These are phyloP conservation scores for Nothophytophthora sp. DNA, from an alignment of 352 stramenopile genomes.

Conservation along the genomic window DNA sequence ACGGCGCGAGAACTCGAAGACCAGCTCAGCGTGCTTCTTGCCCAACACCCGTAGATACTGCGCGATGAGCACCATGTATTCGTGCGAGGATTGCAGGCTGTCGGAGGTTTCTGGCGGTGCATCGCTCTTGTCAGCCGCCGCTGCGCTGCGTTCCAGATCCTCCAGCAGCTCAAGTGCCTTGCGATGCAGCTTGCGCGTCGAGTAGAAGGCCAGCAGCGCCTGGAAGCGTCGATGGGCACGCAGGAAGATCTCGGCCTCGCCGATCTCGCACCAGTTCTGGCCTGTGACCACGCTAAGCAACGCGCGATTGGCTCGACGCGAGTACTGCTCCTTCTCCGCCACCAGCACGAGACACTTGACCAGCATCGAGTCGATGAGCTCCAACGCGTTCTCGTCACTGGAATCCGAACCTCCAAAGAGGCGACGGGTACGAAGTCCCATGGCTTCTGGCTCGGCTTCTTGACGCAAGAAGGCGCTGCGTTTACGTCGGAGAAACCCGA, in stretches of 20 bases:
- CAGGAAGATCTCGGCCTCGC: conserved; percentile 78
- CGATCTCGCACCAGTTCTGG: conserved; percentile 69
- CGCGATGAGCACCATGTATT: conserved; percentile 65
- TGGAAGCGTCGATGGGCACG: conserved; percentile 63
- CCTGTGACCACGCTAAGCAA: conserved; percentile 56
- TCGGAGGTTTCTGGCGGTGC: background rate
- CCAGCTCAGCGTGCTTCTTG: conserved; percentile 62
- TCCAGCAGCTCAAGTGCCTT: conserved; percentile 83
- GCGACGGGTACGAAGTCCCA: conserved; percentile 1
- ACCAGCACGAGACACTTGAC: conserved; percentile 83
- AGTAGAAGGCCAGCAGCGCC: conserved; percentile 72
- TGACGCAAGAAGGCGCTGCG: conserved; percentile 29
- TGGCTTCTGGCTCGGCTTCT: background rate
- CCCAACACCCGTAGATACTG: conserved; percentile 68
- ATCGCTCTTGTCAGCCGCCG: conserved; percentile 20
- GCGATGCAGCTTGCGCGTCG: conserved; percentile 64
- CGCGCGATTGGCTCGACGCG: conserved; percentile 32
- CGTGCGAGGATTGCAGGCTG: conserved; percentile 34
- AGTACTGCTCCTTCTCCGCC: conserved; percentile 42
- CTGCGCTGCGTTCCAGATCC: conserved; percentile 65
- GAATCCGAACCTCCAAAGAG: conserved; percentile 12
- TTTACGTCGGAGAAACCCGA: conserved; percentile 48
- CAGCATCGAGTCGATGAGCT: conserved; percentile 79
- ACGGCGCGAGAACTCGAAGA: conserved; percentile 84
- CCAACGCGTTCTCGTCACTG: conserved; percentile 29